Conservation (phyloP, 352 stramenopile species). For the Thalassiosira gravida region DNA sequence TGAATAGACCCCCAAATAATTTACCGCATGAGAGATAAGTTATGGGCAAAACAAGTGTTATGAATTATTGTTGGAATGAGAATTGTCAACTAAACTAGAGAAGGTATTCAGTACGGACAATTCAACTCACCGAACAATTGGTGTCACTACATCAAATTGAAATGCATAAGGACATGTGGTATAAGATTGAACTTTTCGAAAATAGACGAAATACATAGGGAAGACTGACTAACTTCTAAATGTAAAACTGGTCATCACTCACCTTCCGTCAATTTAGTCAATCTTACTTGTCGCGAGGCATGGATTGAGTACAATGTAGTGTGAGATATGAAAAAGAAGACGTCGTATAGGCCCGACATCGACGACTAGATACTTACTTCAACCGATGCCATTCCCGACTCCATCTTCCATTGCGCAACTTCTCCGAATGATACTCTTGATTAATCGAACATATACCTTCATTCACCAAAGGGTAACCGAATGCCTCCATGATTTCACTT, state of each 20-base stretch:
- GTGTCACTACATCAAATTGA: constrained; percentile 47
- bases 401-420: constrained; percentile 38
- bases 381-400: constrained; percentile 42
- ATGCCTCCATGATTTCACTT: constrained; percentile 39
- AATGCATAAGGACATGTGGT: not conserved
- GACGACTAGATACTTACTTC: constrained; percentile 16
- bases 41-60: not conserved
- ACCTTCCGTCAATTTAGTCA: constrained; percentile 58
- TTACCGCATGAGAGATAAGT: not conserved
- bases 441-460: constrained; percentile 57
- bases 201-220: too few species aligned
- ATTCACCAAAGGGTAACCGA: constrained; percentile 37
- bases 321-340: not conserved
- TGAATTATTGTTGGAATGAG: not conserved
- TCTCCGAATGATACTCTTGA: constrained; percentile 46
- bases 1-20: not conserved
- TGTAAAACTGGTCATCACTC: too few species aligned
- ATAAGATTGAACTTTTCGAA: not conserved
- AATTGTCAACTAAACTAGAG: not conserved
- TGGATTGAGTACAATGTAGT: not conserved
- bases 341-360: not conserved
- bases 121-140: constrained; percentile 40
- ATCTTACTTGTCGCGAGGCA: constrained; percentile 12
- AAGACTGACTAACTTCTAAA: too few species aligned
- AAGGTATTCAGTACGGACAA: not conserved